Evolutionary conservation across 495 filamentous ascomycete species (phyloP).

Genomic region (Trichoderma virens): DNA sequence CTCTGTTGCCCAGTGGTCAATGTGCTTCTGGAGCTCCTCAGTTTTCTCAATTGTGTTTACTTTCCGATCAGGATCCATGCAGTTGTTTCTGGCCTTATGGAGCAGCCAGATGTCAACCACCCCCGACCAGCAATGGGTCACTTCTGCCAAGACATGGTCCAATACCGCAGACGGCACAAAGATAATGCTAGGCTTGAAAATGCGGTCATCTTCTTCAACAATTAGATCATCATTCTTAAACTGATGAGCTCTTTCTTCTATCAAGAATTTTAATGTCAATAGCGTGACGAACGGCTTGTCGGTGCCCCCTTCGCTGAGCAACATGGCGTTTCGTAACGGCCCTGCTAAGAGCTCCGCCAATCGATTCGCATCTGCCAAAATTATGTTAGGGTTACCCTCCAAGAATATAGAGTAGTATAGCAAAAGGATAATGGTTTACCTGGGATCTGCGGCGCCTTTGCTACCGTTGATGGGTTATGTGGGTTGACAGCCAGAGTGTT

Average conservation of each 20-base stretch:
- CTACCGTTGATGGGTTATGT: background rate
- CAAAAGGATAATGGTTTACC: background rate
- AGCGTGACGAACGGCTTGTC: background rate
- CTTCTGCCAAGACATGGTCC: too few species aligned
- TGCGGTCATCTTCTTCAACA: background rate
- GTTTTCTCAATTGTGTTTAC: background rate
- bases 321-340: background rate
- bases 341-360: background rate
- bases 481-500: background rate
- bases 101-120: background rate
- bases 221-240: background rate
- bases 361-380: background rate
- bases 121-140: background rate
- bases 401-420: background rate
- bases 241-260: background rate
- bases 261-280: background rate
- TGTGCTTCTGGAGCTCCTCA: background rate
- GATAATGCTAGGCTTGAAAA: background rate
- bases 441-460: background rate
- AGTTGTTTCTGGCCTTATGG: background rate
- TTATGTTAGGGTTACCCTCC: background rate
- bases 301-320: background rate
- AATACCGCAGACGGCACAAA: background rate
- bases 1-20: background rate
- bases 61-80: background rate